Conservation (phyloP, 441 rosid species). For the Pelargonium cotyledonis region DNA sequence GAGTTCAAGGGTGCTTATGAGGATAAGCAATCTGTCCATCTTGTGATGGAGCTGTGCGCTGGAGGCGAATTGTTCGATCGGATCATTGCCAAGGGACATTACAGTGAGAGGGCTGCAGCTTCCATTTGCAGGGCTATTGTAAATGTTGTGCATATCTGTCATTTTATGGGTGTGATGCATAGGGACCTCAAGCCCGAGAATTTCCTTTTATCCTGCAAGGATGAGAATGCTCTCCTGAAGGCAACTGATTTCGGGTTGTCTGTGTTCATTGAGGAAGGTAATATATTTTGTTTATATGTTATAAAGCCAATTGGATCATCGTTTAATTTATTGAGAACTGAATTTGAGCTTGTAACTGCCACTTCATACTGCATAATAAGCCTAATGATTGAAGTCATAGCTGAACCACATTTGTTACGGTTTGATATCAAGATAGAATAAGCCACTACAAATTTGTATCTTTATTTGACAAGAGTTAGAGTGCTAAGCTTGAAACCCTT, state of each 20-base stretch:
- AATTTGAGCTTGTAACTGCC: not conserved
- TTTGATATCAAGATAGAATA: not conserved
- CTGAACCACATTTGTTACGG: not conserved
- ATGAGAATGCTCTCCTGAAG: slow-evolving; percentile 42
- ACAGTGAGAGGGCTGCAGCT: slow-evolving; percentile 48
- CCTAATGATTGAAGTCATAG: not conserved
- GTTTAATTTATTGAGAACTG: not conserved
- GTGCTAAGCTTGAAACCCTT: not conserved
- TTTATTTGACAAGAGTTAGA: not conserved
- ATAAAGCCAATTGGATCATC: too few relatives aligned
- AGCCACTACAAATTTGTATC: not conserved
- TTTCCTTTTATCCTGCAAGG: slow-evolving; percentile 49
- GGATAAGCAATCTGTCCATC: slow-evolving; percentile 44
- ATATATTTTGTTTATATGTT: not conserved
- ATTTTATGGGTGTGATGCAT: slow-evolving; percentile 50
- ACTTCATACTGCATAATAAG: too few relatives aligned
- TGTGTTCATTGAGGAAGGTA: slow-evolving; percentile 48
- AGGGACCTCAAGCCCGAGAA: slow-evolving; percentile 53
- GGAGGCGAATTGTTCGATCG: slow-evolving; percentile 53
- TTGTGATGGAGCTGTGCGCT: slow-evolving; percentile 55
- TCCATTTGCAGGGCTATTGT: slow-evolving; percentile 45
- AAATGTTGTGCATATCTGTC: slow-evolving; percentile 48
- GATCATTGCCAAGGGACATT: slow-evolving; percentile 46
- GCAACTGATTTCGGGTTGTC: slow-evolving; percentile 58
- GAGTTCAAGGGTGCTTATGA: slow-evolving; percentile 55